Evolutionary conservation across 305 asterid species (phyloP), one percentile per base, ranked within the genome.

Genomic region (Fraxinus sp.): DNA sequence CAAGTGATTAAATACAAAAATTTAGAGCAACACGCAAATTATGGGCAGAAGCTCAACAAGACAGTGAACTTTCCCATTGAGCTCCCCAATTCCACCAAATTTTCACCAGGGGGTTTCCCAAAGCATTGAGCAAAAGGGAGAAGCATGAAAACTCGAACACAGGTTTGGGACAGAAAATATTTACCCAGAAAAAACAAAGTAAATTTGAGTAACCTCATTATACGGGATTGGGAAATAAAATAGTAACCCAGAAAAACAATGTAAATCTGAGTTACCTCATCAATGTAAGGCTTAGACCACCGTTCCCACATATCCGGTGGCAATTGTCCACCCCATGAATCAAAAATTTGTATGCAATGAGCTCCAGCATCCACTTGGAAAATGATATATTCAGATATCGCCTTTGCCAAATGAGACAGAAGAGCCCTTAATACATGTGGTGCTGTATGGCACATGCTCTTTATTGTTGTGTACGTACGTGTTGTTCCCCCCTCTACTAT

Each of bases 271-370:
- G 79, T 82, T 82, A 94, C 98, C 98, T 96, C 92, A 85, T 91
- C 90, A 84, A 96, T 94, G 49, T 93, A 94, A 81, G 99, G 98
- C 90, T 96, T 96, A 59, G 99, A 96, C 97, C 97, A 96, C 81
- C 39, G 37, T 43, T 94, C 98, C 99, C 99, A 94, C 98, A 94
- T 90, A 83, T 88, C 87, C 28, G 99, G 99, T 16, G 99, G 98
- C 84, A 96, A 87, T 86, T 96, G 97, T 62, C 99, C 99, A 72
- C 98, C 99, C 98, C 98, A 96, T 30, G 99, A 96, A 87, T 94
- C 99, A 75, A 93, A 96, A 84, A 93, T 93, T 18, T 96, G 99
- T 83, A 96, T 92, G 90, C 99, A 94, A 81, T 96, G 97, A 86
- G 98, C 99, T 83, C 99, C 99, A 82, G 97, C 92, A 76, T 93